Evolutionary conservation across 345 rosid species (phyloP).

Genomic region (Fremontodendron californicum): DNA sequence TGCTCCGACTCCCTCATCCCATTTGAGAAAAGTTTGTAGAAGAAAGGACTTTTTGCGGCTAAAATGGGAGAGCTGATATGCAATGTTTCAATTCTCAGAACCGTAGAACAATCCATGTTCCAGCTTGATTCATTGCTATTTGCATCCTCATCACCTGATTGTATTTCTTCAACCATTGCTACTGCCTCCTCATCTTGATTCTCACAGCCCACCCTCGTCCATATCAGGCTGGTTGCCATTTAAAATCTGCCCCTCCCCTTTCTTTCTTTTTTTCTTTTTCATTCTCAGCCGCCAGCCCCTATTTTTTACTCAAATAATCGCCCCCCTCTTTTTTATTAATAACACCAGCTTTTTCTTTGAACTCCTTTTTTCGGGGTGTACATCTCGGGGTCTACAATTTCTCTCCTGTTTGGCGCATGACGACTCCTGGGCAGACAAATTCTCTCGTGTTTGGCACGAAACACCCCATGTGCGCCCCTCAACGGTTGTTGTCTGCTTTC

Average conservation of each 20-base stretch:
- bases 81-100: conserved; percentile 67
- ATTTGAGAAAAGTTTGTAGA: conserved; percentile 94
- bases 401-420: no score
- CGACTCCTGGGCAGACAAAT: no score
- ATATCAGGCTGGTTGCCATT: conserved; percentile 67
- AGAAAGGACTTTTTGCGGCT: conserved; percentile 96
- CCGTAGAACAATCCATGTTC: conserved; percentile 74
- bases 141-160: conserved; percentile 75
- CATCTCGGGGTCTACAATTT: no score
- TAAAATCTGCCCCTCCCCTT: conserved; percentile 82
- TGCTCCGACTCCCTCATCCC: conserved; percentile 99
- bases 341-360: no score
- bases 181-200: conserved; percentile 73
- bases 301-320: no score
- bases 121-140: conserved; percentile 61
- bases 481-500: no score
- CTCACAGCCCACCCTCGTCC: conserved; percentile 74
- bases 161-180: conserved; percentile 76
- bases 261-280: no score
- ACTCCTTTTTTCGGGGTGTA: no score
- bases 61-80: conserved; percentile 97
- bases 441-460: no score
- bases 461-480: no score
- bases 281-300: no score
- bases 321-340: no score